Base-by-base conservation (phyloP, 768 basidiomycete genomes). In the Amanita subjunquillea region DNA sequence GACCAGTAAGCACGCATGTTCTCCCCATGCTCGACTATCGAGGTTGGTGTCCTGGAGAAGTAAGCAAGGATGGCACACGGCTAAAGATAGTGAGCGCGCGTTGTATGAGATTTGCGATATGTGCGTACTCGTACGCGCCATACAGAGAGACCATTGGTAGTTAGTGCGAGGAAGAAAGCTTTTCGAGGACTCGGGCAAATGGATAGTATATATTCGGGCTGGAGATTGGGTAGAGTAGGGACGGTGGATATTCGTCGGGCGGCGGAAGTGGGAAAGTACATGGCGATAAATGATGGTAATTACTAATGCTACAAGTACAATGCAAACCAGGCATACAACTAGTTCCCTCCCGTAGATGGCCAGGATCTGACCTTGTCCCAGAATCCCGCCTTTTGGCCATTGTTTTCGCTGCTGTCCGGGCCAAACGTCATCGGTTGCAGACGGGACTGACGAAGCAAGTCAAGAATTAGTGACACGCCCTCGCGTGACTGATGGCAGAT, bases 201-300 rank as follows among this genome's bases (percentile, higher is more conserved):
- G 13, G 69, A 70, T 41, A 91, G 65, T 43, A 85, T 72, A 27
- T 71, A 68, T 60, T 87, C 83, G 48, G 74, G 67, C 12, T 77
- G 72, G 43, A 77, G 66, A 56, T 84, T 79, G 27, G 85, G 82
- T 32, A 88, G 69, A n/a, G 79, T 73, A 34, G 88, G 87, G 20
- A 75, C 74, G 15, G 80, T 80, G 15, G 83, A 82, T 39, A 91
- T 74, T 62, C 82, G 86, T 60, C 78, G 72, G 27, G 89, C 86
- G 40, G 86, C 80, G 34, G 85, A 80, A 23, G 86, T 91, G 54
- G 87, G 89, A 67, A 91, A 91, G 69, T 91, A 92, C 89, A 91
- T 91, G 38, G 25, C 13, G 23, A 10, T 17, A 20, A 36, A 43
- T 7, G 13, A 41, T 20, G 32, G 15, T 46, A 41, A 42, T 48